Evolutionary conservation across 345 rosid genomes (phyloP), one percentile per base, ranked within the genome.

Genomic region (Crucihimalaya himalaica): DNA sequence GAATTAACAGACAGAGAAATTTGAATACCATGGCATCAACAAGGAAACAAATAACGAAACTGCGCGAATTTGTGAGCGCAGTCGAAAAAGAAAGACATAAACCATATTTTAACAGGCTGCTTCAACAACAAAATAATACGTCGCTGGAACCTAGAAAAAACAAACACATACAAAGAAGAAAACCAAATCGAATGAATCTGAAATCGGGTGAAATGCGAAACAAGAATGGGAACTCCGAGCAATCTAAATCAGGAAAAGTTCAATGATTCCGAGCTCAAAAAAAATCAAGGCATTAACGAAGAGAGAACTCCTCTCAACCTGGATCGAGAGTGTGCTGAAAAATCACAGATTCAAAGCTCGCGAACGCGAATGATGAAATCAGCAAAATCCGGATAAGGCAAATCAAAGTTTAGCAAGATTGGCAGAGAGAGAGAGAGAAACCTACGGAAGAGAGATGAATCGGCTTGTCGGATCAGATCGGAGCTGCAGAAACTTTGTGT

Each of bases 381-480:
- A n/a, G 25, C 12, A 70, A 2, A 46, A 58, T 50, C 40, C 32
- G 16, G 13, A 57, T 3, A 46, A 31, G 32, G 20, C 4, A 75
- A 63, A 54, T 20, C 46, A 63, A 32, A 31, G 6, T 0, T 53
- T 35, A 9, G 39, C 48, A 21, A 60, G 64, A 68, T 43, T 31
- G 52, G 23, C 13, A 75, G 15, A 60, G 63, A 75, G 6, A 68
- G 73, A 58, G 73, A 75, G 6, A 68, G 73, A 58, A 68, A 57
- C 70, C 11, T 45, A 25, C 25, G 35, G 35, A 39, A 20, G 50
- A 69, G 58, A 27, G 60, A 50, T 9, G 42, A 27, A 48, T 43
- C 27, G 55, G 52, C 14, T 13, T 2, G 52, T 2, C 31, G 56
- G 80, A 77, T 77, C 76, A 47, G 68, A 71, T 70, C 66, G 62